Percentiles rank a stretch among this genome's conserved stretches.
phyloP scores from a whole-genome alignment of 305 asterid species.

The Plantago coronopus region DNA sequence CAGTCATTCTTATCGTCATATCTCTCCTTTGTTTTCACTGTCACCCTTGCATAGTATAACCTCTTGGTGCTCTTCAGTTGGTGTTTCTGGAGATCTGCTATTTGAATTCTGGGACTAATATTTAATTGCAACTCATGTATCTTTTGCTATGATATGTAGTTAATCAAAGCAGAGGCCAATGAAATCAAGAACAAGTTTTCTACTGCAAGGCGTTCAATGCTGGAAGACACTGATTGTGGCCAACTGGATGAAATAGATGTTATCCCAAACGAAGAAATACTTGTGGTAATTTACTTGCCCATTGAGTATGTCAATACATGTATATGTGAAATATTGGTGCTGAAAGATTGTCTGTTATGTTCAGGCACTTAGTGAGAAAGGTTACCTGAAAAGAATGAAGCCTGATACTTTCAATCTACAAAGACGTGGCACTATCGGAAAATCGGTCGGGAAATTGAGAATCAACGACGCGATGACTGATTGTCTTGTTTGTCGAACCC shows the following conservation, averaged over 20 bases:
- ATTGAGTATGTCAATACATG: conserved; percentile 19
- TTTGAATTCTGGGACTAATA: conserved; percentile 14
- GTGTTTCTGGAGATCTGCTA: conserved; percentile 5
- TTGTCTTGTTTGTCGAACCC: conserved; percentile 89
- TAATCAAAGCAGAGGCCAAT: conserved; percentile 81
- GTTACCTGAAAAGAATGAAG: conserved; percentile 93
- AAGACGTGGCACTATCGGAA: conserved; percentile 93
- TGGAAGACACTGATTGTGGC: conserved; percentile 84
- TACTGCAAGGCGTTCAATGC: conserved; percentile 82
- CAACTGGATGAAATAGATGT: conserved; percentile 86
- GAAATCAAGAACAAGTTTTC: conserved; percentile 84
- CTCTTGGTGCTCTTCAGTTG: conserved; percentile 3
- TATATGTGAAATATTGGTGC: conserved; percentile 19
- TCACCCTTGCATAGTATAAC: background rate
- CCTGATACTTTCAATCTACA: conserved; percentile 95
- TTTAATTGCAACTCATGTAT: conserved; percentile 12
- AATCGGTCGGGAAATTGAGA: conserved; percentile 94
- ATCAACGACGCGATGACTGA: conserved; percentile 93
- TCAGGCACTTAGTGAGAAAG: conserved; percentile 98
- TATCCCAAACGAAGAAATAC: conserved; percentile 93
- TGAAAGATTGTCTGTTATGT: conserved; percentile 25
- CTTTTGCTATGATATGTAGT: conserved; percentile 30
- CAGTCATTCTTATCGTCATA: background rate
- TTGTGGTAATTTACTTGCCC: conserved; percentile 52
- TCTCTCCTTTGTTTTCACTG: background rate